Evolutionary conservation across 352 stramenopile species (phyloP).

Genomic region (Thraustochytrium striatum): DNA sequence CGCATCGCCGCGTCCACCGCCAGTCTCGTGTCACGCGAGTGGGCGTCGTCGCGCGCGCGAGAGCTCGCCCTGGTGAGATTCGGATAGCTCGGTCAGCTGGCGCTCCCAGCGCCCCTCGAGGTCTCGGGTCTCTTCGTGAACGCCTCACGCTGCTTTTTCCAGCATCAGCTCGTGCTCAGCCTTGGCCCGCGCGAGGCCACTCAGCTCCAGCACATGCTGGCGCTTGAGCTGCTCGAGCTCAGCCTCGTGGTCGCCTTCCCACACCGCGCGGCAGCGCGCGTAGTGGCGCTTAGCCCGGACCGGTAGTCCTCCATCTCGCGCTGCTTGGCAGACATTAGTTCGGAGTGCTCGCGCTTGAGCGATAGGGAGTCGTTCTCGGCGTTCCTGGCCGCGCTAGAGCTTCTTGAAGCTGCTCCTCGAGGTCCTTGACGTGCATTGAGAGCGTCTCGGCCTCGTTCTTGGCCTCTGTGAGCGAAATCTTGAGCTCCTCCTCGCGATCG

Average conservation of each 20-base stretch:
- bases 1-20: background rate
- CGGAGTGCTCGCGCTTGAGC: background rate
- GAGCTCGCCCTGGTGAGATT: background rate
- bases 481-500: background rate
- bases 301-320: background rate
- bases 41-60: constrained; percentile 4
- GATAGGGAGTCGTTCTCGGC: background rate
- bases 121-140: background rate
- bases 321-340: background rate
- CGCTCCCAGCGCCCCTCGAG: background rate
- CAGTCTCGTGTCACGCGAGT: background rate
- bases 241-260: background rate
- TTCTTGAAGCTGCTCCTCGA: background rate
- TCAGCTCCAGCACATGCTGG: background rate
- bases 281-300: background rate
- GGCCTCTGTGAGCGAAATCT: background rate
- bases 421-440: background rate
- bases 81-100: background rate
- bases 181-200: background rate
- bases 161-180: background rate
- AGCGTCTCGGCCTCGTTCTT: constrained; percentile 18
- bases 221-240: constrained; percentile 3
- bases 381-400: background rate
- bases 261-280: background rate
- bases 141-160: constrained; percentile 22